These are phyloP conservation scores for Calocera viscosa DNA, from an alignment of 768 basidiomycete species.

Conservation along the genomic window DNA sequence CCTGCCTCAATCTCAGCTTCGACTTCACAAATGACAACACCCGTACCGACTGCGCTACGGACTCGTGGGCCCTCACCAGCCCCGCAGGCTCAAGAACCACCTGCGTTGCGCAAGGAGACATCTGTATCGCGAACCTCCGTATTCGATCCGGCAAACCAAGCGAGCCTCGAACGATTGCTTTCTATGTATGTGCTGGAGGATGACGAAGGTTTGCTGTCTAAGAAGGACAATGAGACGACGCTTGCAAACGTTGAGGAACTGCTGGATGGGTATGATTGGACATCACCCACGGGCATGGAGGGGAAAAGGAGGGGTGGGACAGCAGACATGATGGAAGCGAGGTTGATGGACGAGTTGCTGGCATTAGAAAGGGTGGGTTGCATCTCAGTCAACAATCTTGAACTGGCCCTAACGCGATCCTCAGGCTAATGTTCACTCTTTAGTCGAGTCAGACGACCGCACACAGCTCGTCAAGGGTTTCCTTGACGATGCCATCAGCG, in stretches of 20 bases:
- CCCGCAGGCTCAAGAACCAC: background rate
- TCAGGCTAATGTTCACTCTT: conserved; percentile 94
- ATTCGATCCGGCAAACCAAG: conserved; percentile 70
- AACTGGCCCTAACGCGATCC: conserved; percentile 7
- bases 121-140: conserved; percentile 61
- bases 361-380: conserved; percentile 77
- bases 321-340: conserved; percentile 83
- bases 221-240: conserved; percentile 66
- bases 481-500: conserved; percentile 77
- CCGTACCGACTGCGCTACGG: background rate
- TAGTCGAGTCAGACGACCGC: conserved; percentile 90
- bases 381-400: background rate
- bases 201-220: conserved; percentile 31
- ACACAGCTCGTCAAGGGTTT: conserved; percentile 72
- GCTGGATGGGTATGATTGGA: conserved; percentile 98
- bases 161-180: conserved; percentile 55
- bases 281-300: conserved; percentile 27
- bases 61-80: background rate
- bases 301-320: conserved; percentile 49
- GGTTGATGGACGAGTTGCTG: conserved; percentile 76
- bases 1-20: background rate
- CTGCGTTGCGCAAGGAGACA: background rate
- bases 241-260: conserved; percentile 93
- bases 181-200: conserved; percentile 22
- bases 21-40: background rate